phyloP scores from a whole-genome alignment of 2,329 filamentous ascomycete species.

The Pseudocercospora fuligena region DNA sequence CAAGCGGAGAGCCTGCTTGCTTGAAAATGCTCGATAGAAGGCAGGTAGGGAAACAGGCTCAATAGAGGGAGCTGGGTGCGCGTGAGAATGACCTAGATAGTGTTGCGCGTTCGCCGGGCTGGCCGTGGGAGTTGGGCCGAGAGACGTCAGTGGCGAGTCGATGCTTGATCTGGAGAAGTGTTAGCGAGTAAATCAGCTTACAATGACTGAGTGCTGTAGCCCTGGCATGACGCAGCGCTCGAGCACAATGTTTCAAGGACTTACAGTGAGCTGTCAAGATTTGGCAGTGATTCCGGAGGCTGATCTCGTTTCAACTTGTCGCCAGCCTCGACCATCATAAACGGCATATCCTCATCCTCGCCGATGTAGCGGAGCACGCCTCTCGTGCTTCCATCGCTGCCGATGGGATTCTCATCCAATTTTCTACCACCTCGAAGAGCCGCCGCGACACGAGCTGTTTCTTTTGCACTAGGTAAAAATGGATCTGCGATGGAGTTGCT shows the following conservation, averaged over 20 bases:
- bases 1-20: constrained; percentile 21
- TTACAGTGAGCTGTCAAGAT: not conserved
- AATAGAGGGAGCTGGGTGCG: constrained; percentile 5
- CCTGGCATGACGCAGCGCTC: not conserved
- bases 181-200: not conserved
- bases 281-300: not conserved
- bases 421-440: constrained; percentile 19
- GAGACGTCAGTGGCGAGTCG: constrained; percentile 21
- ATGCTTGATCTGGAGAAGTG: not conserved
- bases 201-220: not conserved
- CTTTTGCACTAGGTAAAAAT: constrained; percentile 23
- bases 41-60: not conserved
- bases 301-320: constrained; percentile 8
- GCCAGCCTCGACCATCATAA: constrained; percentile 40
- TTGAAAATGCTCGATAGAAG: constrained; percentile 20
- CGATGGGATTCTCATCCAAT: constrained; percentile 33
- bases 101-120: constrained; percentile 2
- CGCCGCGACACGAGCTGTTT: constrained; percentile 24
- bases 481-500: constrained; percentile 25
- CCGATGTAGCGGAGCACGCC: constrained; percentile 41
- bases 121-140: constrained; percentile 14
- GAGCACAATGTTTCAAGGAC: not conserved
- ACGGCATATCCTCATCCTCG: constrained; percentile 37
- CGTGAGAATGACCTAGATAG: not conserved
- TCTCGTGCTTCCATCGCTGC: constrained; percentile 22